These are phyloP conservation scores for Trichoderma koningii DNA, from an alignment of 2,329 filamentous ascomycete species.

Conservation along the genomic window DNA sequence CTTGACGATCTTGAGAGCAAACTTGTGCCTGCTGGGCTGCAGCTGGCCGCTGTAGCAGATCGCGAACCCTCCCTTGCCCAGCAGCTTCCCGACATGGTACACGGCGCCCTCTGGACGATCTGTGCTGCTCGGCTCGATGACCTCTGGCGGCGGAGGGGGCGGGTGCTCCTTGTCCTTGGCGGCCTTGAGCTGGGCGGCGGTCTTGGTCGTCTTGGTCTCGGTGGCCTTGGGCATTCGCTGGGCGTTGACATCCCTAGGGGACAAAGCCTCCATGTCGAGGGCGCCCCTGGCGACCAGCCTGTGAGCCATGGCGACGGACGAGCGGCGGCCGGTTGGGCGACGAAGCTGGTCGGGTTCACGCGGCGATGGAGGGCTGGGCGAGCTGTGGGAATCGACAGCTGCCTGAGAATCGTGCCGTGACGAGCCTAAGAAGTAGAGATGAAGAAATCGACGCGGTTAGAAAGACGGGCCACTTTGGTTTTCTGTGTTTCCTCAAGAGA, in stretches of 20 bases:
- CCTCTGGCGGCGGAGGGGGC: constrained; percentile 61
- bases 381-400: constrained; percentile 31
- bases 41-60: constrained; percentile 76
- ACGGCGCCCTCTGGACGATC: constrained; percentile 70
- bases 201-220: constrained; percentile 54
- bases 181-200: constrained; percentile 55
- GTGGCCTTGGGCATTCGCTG: constrained; percentile 52
- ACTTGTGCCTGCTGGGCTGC: constrained; percentile 65
- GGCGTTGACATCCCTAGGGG: constrained; percentile 65
- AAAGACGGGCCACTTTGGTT: constrained; percentile 9
- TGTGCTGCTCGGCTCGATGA: constrained; percentile 64
- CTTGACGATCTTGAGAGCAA: constrained; percentile 81
- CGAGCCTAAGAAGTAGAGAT: neutral
- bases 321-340: neutral
- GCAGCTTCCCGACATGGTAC: constrained; percentile 72
- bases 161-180: constrained; percentile 67
- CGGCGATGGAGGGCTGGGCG: constrained; percentile 8
- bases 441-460: constrained; percentile 15
- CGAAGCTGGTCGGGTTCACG: neutral
- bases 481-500: neutral
- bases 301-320: constrained; percentile 47
- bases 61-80: constrained; percentile 81
- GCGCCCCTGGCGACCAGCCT: constrained; percentile 51
- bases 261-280: constrained; percentile 63
- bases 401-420: constrained; percentile 14